Conservation (phyloP, 176 grass and related monocot species). For the Cenchrus purpureus region DNA sequence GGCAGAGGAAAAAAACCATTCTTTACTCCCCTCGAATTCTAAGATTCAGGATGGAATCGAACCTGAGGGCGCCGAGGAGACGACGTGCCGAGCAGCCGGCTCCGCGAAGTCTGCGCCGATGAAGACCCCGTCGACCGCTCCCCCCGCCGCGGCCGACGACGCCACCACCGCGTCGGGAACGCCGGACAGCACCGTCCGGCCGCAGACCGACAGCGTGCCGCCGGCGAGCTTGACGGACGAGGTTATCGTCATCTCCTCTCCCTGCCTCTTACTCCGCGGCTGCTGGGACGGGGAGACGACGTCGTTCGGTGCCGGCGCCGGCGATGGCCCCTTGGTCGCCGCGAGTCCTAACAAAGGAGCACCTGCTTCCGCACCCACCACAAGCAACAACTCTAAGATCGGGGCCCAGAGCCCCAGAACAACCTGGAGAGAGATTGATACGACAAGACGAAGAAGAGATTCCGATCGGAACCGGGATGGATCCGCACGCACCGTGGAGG, state of each 20-base stretch:
- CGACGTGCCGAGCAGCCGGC: conserved; percentile 58
- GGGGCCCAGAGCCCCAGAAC: not conserved
- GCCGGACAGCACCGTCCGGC: conserved; percentile 62
- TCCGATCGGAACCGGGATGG: not conserved
- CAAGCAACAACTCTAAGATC: not conserved
- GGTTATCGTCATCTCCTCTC: conserved; percentile 71
- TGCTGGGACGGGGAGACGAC: not conserved
- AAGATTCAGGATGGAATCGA: not conserved
- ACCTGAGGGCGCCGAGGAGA: conserved; percentile 82
- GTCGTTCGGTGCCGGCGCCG: not conserved
- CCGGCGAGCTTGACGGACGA: conserved; percentile 59
- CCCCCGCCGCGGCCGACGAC: conserved; percentile 58
- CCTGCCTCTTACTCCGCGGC: not conserved
- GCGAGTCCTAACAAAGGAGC: not conserved
- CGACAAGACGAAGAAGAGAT: no score
- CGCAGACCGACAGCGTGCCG: conserved; percentile 52
- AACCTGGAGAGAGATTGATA: no score
- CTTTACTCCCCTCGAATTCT: not conserved
- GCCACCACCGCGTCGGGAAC: conserved; percentile 61
- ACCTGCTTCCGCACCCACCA: not conserved
- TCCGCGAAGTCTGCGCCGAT: conserved; percentile 61
- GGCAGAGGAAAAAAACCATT: not conserved
- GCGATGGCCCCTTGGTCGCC: not conserved
- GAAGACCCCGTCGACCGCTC: conserved; percentile 77
- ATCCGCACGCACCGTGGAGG: conserved; percentile 15